Conservation (phyloP, 2,329 filamentous ascomycete species). For the Aureobasidium musti region DNA sequence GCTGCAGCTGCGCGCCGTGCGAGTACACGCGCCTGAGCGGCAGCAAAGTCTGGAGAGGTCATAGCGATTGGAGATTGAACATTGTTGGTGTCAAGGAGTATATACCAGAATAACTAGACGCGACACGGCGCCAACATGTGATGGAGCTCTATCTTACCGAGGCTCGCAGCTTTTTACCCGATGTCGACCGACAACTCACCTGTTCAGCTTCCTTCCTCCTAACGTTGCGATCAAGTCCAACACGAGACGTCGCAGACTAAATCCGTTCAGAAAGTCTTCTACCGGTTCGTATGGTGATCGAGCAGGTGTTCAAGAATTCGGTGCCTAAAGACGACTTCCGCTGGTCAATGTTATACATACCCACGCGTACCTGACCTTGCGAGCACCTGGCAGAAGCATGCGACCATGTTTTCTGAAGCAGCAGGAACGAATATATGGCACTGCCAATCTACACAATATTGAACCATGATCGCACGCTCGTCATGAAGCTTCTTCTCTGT, state of each 20-base stretch:
- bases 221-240: background rate
- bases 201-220: background rate
- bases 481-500: background rate
- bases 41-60: conserved; percentile 72
- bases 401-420: background rate
- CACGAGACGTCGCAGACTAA: background rate
- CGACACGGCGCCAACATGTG: conserved; percentile 10
- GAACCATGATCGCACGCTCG: too few relatives aligned
- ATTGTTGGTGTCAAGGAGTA: conserved; percentile 4
- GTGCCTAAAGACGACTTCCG: background rate
- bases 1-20: conserved; percentile 72
- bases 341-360: conserved; percentile 1
- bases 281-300: background rate
- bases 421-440: background rate
- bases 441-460: background rate
- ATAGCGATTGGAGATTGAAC: conserved; percentile 40
- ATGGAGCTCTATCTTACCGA: conserved; percentile 7
- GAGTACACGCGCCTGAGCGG: conserved; percentile 83
- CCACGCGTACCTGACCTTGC: background rate
- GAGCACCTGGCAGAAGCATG: background rate
- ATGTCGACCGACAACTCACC: conserved; percentile 22
- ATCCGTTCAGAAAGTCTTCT: background rate
- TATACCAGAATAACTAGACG: background rate
- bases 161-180: conserved; percentile 16
- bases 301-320: too few relatives aligned